Evolutionary conservation across 139 green algal genomes (phyloP), one percentile per base, ranked within the genome.

Genomic region (Diplosphaera chodatii): DNA sequence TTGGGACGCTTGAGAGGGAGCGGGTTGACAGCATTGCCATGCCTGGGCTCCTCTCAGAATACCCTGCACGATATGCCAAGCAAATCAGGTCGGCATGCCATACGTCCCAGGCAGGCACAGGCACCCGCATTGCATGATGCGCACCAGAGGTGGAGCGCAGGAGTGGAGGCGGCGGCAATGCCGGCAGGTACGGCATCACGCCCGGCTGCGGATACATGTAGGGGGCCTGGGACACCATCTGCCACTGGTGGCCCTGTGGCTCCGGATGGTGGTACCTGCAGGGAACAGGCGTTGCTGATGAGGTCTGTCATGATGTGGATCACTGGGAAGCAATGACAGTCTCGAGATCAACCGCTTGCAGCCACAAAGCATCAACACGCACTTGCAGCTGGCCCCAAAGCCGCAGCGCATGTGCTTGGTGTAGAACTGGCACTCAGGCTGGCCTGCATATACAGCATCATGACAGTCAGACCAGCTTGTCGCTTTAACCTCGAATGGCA

Each of bases 361-460:
- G n/a, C 33, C 59, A 16, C 48, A 30, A 23, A 10, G 64, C 0
- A 55, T 65, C 73, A 75, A 87, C 77, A 63, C 78, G 83, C 59
- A 72, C 68, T 68, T 75, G 63, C 70, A 75, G 32, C 55, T 70
- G 25, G 63, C 30, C 22, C 70, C 70, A 32, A 75, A 75, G 22
- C 70, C 70, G 55, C 73, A 79, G 63, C 40, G 41, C 15, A 65
- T 69, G 37, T 86, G 69, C 31, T 78, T 82, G 29, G 83, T 62
- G 65, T 76, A 85, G 31, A 77, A 86, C 21, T 55, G 28, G 56
- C 81, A 86, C 25, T 76, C 66, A 16, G 68, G 71, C 67, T 86
- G 74, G 2, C 63, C 71, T 33, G 71, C 70, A 27, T 16, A 66
- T 62, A 33, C 32, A 48, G 37, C 37, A 20, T 48, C 37, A 20